These are phyloP conservation scores for Trichoderma erinaceum DNA, from an alignment of 495 filamentous ascomycete species.

Conservation along the genomic window DNA sequence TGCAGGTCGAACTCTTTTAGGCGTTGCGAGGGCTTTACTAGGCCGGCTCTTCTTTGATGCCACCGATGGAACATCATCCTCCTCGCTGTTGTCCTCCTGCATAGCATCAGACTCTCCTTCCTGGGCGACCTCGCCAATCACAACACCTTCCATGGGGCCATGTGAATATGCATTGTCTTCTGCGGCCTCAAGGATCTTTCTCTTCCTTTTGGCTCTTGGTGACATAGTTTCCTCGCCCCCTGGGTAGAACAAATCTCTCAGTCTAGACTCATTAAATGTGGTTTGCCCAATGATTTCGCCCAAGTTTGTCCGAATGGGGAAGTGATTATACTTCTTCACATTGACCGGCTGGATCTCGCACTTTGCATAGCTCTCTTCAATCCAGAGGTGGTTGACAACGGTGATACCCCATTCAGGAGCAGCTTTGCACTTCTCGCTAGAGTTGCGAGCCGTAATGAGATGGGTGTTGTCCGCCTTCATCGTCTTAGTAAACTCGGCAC, in stretches of 20 bases:
- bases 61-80: neutral
- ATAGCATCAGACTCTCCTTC: conserved; percentile 31
- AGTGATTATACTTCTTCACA: conserved; percentile 67
- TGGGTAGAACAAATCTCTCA: conserved; percentile 35
- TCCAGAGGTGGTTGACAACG: conserved; percentile 91
- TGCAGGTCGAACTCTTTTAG: conserved; percentile 36
- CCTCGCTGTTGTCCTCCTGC: conserved; percentile 26
- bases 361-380: conserved; percentile 93
- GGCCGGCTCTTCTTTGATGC: conserved; percentile 18
- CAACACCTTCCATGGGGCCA: conserved; percentile 23
- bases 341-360: conserved; percentile 65
- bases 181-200: conserved; percentile 34
- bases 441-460: conserved; percentile 80
- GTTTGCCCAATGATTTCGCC: conserved; percentile 90
- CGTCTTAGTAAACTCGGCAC: conserved; percentile 83
- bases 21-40: conserved; percentile 31
- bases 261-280: conserved; percentile 34
- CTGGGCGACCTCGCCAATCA: conserved; percentile 23
- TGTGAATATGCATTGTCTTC: conserved; percentile 32
- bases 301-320: conserved; percentile 82
- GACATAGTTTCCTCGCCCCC: conserved; percentile 29
- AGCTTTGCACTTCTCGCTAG: conserved; percentile 85
- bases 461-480: conserved; percentile 94
- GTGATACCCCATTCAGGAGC: conserved; percentile 88
- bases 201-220: conserved; percentile 33